Percentiles rank a stretch among this genome's conserved stretches.
Evolutionary conservation across 371 early-diverging fungal species (phyloP).

Genomic region (Mucor lusitanicus): DNA sequence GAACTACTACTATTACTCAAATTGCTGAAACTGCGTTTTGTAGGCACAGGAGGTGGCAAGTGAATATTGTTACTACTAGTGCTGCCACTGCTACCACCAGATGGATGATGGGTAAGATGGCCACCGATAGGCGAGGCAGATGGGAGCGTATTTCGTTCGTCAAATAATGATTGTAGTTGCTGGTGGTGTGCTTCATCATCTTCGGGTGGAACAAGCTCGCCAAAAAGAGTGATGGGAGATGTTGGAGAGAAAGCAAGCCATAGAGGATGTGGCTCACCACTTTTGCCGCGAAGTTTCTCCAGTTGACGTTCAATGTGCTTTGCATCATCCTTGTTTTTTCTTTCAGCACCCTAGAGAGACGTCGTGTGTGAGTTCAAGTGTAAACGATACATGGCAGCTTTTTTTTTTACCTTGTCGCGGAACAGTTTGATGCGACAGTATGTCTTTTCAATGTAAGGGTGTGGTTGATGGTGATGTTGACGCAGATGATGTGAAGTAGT

Average conservation of each 20-base stretch:
- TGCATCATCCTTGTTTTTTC: conserved; percentile 33
- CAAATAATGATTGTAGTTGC: neutral
- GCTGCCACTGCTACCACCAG: neutral
- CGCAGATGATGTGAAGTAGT: neutral
- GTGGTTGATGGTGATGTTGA: neutral
- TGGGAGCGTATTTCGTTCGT: neutral
- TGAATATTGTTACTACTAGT: conserved; percentile 3
- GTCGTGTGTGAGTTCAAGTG: too few species aligned
- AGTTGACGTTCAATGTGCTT: conserved; percentile 26
- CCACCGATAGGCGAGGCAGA: neutral
- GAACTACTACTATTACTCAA: neutral
- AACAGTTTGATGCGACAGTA: conserved; percentile 54
- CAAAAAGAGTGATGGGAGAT: conserved; percentile 33
- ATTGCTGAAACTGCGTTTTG: conserved; percentile 7
- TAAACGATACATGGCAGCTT: neutral
- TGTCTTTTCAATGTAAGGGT: conserved; percentile 31
- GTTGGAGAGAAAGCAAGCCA: conserved; percentile 44
- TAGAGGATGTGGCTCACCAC: conserved; percentile 46
- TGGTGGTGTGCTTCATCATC: conserved; percentile 26
- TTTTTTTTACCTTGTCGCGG: conserved; percentile 46
- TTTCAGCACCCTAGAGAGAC: conserved; percentile 24
- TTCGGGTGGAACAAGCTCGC: conserved; percentile 28
- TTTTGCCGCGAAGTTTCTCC: conserved; percentile 38
- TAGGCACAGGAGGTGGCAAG: conserved; percentile 3
- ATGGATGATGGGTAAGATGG: neutral